Evolutionary conservation across 2,329 filamentous ascomycete species (phyloP).

Genomic region (Drechslerella stenobrocha): DNA sequence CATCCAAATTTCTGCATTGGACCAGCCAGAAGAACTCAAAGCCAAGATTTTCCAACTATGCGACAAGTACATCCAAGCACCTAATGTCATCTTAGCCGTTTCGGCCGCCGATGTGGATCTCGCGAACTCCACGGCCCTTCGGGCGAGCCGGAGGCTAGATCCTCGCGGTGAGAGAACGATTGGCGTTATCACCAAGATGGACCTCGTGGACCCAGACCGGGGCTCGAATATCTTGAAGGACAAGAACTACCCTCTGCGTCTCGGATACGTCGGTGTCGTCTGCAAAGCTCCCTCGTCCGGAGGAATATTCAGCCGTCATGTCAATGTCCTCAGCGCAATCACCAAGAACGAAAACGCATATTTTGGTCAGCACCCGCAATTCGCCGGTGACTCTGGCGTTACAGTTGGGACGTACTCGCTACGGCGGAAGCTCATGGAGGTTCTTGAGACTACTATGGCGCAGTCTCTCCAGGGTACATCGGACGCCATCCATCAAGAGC

Average conservation of each 20-base stretch:
- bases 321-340: conserved; percentile 78
- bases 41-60: conserved; percentile 95
- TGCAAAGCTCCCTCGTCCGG: conserved; percentile 74
- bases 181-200: conserved; percentile 99
- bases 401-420: conserved; percentile 81
- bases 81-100: conserved; percentile 95
- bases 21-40: conserved; percentile 88
- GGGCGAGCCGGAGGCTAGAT: conserved; percentile 87
- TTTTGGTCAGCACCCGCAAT: conserved; percentile 78
- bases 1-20: conserved; percentile 89
- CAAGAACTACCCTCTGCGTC: conserved; percentile 87
- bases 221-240: conserved; percentile 79
- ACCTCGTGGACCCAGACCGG: conserved; percentile 81
- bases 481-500: conserved; percentile 88
- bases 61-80: conserved; percentile 95
- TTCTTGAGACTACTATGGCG: conserved; percentile 96
- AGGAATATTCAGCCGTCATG: conserved; percentile 71
- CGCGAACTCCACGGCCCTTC: conserved; percentile 89
- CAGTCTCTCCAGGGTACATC: conserved; percentile 84
- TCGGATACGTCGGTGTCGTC: conserved; percentile 95
- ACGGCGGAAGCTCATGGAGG: conserved; percentile 94
- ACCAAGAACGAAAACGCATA: conserved; percentile 83
- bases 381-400: conserved; percentile 68
- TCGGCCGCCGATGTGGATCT: conserved; percentile 97
- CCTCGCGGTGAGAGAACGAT: conserved; percentile 94